Percentiles rank a stretch among this genome's conserved stretches.
Evolutionary conservation across 1,284 basidiomycete species (phyloP).

Genomic region (Cystobasidium slooffiae): DNA sequence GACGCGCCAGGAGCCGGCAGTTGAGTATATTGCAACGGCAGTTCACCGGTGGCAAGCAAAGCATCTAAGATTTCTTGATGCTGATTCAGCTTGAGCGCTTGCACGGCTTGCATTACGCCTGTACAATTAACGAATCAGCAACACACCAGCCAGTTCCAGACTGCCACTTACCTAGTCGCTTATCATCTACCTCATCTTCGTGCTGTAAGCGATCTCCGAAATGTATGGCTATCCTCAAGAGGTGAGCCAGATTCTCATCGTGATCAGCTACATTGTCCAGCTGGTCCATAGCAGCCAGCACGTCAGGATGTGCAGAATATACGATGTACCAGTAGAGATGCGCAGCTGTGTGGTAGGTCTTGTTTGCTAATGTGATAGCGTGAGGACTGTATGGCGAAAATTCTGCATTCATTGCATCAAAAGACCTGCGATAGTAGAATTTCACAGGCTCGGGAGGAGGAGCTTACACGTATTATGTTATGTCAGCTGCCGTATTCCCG

Average conservation of each 20-base stretch:
- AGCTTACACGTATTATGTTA: not conserved
- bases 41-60: not conserved
- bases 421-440: conserved; percentile 25
- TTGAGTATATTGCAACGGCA: not conserved
- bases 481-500: not conserved
- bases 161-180: not conserved
- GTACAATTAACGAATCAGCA: not conserved
- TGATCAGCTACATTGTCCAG: conserved; percentile 9
- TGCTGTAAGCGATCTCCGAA: not conserved
- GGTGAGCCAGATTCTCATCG: conserved; percentile 4
- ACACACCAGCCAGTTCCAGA: not conserved
- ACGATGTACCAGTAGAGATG: conserved; percentile 19
- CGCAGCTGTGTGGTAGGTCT: conserved; percentile 2
- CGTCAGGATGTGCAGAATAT: not conserved
- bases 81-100: conserved; percentile 7
- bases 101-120: conserved; percentile 8
- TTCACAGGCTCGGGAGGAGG: not conserved
- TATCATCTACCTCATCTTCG: not conserved
- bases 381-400: conserved; percentile 14
- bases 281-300: not conserved
- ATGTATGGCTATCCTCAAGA: conserved; percentile 3
- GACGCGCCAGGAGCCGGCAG: not conserved
- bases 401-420: not conserved
- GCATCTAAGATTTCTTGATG: not conserved
- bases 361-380: not conserved